Conservation (phyloP, 108 stramenopile genomes). For the Cyclostephanos invisitatus region DNA sequence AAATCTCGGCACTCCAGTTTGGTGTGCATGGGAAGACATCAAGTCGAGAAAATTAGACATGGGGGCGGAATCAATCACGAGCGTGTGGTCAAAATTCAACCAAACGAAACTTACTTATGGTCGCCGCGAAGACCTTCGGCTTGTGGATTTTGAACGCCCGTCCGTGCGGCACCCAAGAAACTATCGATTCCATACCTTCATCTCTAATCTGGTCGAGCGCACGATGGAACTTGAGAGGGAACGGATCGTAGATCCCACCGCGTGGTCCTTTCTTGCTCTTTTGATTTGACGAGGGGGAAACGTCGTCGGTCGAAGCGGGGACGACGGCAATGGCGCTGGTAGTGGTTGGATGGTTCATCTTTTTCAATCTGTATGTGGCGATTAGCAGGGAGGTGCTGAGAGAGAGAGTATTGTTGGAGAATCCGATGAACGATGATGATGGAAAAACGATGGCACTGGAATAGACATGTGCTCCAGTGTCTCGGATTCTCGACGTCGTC, state of each 20-base stretch:
- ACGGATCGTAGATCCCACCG: constrained; percentile 64
- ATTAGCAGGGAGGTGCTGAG: neutral
- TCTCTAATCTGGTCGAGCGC: constrained; percentile 64
- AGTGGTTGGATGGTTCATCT: neutral
- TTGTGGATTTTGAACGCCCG: constrained; percentile 79
- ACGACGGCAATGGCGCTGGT: neutral
- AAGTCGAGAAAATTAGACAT: neutral
- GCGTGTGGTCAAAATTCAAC: neutral
- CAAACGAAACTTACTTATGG: constrained; percentile 32
- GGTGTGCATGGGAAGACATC: neutral
- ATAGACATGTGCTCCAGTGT: too few relatives aligned
- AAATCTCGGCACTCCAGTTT: constrained; percentile 63
- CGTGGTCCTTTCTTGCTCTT: constrained; percentile 41
- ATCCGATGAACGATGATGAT: too few relatives aligned
- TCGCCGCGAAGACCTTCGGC: constrained; percentile 63
- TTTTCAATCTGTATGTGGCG: neutral
- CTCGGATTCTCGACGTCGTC: too few relatives aligned
- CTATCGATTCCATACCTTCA: constrained; percentile 57
- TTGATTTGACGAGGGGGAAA: neutral
- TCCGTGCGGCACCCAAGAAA: constrained; percentile 83
- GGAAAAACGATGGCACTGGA: too few relatives aligned
- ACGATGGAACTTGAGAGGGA: constrained; percentile 70
- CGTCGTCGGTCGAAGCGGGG: neutral
- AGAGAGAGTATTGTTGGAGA: neutral
- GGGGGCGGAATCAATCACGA: neutral